Percentiles rank a stretch among this genome's conserved stretches.
Conservation (phyloP, 176 grass and related monocot species). For the Tuctoria greenei region DNA sequence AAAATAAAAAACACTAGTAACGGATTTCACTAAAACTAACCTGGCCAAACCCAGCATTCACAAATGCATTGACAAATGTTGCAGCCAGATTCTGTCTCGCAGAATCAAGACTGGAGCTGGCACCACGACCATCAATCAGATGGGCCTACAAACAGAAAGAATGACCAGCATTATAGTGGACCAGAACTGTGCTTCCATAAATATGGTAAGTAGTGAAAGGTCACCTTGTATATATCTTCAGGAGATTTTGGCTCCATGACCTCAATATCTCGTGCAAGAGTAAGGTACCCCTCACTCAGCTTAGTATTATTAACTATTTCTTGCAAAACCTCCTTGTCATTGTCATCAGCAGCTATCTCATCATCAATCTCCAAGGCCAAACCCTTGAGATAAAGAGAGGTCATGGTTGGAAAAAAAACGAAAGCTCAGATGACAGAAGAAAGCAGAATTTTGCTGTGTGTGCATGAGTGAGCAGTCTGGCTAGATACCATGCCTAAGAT, state of each 20-base stretch:
- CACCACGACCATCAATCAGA: conserved; percentile 92
- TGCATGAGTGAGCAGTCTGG: background rate
- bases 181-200: conserved; percentile 16
- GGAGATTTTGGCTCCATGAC: conserved; percentile 99
- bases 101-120: conserved; percentile 94
- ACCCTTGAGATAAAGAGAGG: conserved; percentile 53
- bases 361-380: conserved; percentile 85
- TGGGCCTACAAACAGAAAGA: conserved; percentile 64
- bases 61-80: conserved; percentile 99
- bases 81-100: conserved; percentile 94
- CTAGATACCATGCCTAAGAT: background rate
- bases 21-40: conserved; percentile 39
- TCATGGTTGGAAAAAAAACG: background rate
- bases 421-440: background rate
- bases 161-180: background rate
- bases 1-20: background rate
- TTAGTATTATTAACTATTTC: conserved; percentile 90
- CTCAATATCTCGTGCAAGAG: conserved; percentile 96
- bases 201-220: conserved; percentile 7
- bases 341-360: conserved; percentile 80
- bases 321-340: conserved; percentile 83
- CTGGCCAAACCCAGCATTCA: conserved; percentile 99
- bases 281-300: conserved; percentile 83
- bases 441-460: background rate
- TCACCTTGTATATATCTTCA: conserved; percentile 98